phyloP scores from a whole-genome alignment of 1,139 yeast genomes.

The Blastobotrys raffinosifermentans region DNA sequence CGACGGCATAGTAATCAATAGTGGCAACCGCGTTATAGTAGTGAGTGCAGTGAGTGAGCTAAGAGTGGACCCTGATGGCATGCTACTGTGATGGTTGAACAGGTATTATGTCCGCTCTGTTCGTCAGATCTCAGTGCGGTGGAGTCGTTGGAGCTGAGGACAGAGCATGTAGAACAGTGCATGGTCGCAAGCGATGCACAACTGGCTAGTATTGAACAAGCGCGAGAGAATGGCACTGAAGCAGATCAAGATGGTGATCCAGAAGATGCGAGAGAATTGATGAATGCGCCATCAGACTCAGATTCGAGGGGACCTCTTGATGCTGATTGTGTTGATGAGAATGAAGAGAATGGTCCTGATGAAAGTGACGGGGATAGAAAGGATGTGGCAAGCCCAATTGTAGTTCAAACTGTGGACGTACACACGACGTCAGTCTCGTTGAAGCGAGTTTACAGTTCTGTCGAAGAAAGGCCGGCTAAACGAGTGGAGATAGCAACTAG shows the following conservation, averaged over 20 bases:
- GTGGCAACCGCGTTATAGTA: no score
- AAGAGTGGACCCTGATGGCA: not conserved
- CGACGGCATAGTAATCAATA: no score
- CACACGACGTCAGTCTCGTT: not conserved
- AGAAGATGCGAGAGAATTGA: no score
- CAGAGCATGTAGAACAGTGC: constrained; percentile 16
- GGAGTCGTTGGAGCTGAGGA: constrained; percentile 9
- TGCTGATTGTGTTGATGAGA: no score
- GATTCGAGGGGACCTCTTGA: no score
- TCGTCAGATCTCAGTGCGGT: constrained; percentile 9
- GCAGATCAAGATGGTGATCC: not conserved
- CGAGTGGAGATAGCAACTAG: not conserved
- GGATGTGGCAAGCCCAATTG: not conserved
- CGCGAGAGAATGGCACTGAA: not conserved
- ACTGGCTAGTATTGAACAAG: not conserved
- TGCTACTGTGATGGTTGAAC: not conserved
- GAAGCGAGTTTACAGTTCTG: not conserved
- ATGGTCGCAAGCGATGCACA: constrained; percentile 8
- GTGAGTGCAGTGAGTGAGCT: not conserved
- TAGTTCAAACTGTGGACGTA: not conserved
- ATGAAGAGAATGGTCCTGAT: no score
- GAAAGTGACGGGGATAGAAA: no score
- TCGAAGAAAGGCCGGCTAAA: constrained; percentile 1
- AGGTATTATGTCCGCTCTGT: constrained; percentile 19
- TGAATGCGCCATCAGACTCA: no score